Percentiles rank a stretch among this genome's conserved stretches.
These are phyloP conservation scores for Colletotrichum navitas DNA, from an alignment of 2,329 filamentous ascomycete species.

Conservation along the genomic window DNA sequence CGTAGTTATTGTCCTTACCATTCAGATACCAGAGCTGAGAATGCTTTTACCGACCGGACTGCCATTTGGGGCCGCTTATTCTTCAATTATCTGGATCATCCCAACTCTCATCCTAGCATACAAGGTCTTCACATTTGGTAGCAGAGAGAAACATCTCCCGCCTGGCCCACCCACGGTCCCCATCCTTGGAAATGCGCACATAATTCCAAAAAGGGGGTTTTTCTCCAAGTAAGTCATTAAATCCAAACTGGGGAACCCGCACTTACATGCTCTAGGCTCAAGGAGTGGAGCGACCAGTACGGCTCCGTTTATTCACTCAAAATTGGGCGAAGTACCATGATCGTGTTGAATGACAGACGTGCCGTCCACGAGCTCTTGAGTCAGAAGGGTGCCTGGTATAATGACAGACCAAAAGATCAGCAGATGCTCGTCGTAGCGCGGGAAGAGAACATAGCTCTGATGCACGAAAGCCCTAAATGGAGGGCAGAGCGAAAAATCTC, in stretches of 20 bases:
- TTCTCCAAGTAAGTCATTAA: slow-evolving; percentile 30
- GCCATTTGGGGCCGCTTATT: background rate
- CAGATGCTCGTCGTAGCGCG: background rate
- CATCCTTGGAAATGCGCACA: slow-evolving; percentile 56
- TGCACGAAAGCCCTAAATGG: slow-evolving; percentile 62
- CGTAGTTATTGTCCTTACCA: background rate
- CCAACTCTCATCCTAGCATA: slow-evolving; percentile 9
- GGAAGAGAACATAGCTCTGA: slow-evolving; percentile 47
- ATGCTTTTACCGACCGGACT: background rate
- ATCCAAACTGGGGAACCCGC: no score
- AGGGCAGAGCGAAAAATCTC: slow-evolving; percentile 58
- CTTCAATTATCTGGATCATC: background rate
- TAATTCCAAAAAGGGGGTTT: slow-evolving; percentile 33
- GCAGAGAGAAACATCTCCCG: slow-evolving; percentile 27
- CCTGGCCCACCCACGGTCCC: slow-evolving; percentile 56
- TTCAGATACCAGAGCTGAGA: background rate
- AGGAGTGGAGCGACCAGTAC: slow-evolving; percentile 57
- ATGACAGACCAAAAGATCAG: slow-evolving; percentile 51
- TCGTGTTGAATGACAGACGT: slow-evolving; percentile 56
- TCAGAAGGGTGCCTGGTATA: slow-evolving; percentile 58
- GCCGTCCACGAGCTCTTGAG: slow-evolving; percentile 59
- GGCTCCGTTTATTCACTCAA: slow-evolving; percentile 59
- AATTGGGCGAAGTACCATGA: slow-evolving; percentile 54
- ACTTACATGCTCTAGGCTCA: slow-evolving; percentile 49
- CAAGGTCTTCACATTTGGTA: slow-evolving; percentile 20